Base-by-base conservation (phyloP, 140 eudicot genomes). In the Erigeron philadelphicus region DNA sequence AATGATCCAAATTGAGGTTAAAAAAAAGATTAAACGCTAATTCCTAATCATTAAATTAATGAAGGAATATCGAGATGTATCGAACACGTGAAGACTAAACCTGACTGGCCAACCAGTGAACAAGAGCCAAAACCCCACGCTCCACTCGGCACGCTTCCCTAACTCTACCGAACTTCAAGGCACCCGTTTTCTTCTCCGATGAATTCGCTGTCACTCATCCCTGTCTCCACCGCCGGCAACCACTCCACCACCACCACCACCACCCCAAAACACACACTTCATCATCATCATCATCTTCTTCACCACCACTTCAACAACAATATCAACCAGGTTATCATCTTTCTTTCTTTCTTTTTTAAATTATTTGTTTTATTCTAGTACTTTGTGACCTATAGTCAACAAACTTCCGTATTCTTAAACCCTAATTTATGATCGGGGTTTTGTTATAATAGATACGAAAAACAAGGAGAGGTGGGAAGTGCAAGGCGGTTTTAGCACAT, bases 401-500 rank as follows among this genome's bases (percentile, higher is more conserved):
- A 31, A 31, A 31, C 4, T 31, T 4, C n/a, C n/a, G 4, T 31
- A 31, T 31, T 56, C 59, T 64, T 41, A 63, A 73, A 76, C 74
- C 78, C 76, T 71, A 79, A 5, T 41, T 58, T 19, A 9, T 46
- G 25, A 16, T 31, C 38, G 38, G 38, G 38, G 54, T 43, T 17
- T 16, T 8, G 1, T 16, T n/a, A 61, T 46, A 43, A 12, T 43
- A 62, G 71, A 65, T 71, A 77, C 45, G 61, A 21, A 62, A 73
- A 65, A 78, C 8, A n/a, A 40, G 75, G 19, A 70, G 89, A 69
- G 55, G 71, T 61, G 89, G 89, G 9, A 79, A 57, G 77, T 88
- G 96, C 71, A 79, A 79, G 68, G 98, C 90, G 65, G 95, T 72
- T 77, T 53, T 88, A 4, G 45, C 80, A 2, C 74, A 64, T 41